phyloP scores from a whole-genome alignment of 2,329 filamentous ascomycete species.

The Ilyonectria robusta region DNA sequence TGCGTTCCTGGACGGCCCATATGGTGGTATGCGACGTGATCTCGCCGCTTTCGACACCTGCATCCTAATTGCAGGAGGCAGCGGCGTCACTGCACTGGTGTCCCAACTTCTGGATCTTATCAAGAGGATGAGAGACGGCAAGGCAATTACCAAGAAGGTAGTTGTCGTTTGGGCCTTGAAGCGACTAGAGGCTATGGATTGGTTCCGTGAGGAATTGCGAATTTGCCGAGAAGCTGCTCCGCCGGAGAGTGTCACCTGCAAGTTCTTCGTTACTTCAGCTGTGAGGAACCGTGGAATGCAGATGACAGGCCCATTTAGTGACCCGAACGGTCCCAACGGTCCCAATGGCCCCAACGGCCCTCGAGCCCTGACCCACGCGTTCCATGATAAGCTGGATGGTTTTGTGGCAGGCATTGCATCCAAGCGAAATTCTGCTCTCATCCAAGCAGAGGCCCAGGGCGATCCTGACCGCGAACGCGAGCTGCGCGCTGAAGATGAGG shows the following conservation, averaged over 20 bases:
- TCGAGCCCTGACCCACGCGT: slow-evolving; percentile 78
- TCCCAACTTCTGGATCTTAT: slow-evolving; percentile 94
- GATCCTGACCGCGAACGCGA: slow-evolving; percentile 85
- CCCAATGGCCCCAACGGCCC: slow-evolving; percentile 36
- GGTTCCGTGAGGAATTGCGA: slow-evolving; percentile 95
- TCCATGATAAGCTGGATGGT: slow-evolving; percentile 90
- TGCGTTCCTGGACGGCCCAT: slow-evolving; percentile 93
- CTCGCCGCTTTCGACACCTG: slow-evolving; percentile 94
- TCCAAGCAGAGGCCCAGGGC: slow-evolving; percentile 84
- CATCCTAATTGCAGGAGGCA: slow-evolving; percentile 92
- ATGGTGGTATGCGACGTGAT: slow-evolving; percentile 92
- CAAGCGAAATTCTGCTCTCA: slow-evolving; percentile 87
- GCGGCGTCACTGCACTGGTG: slow-evolving; percentile 93
- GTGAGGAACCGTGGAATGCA: slow-evolving; percentile 53
- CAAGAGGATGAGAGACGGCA: slow-evolving; percentile 95
- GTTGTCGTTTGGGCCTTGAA: slow-evolving; percentile 96
- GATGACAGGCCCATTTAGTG: slow-evolving; percentile 61
- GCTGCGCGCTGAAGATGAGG: slow-evolving; percentile 85
- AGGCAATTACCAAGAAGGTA: slow-evolving; percentile 91
- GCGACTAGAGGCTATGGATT: slow-evolving; percentile 93
- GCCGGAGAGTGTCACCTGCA: slow-evolving; percentile 89
- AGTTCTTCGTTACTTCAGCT: slow-evolving; percentile 92
- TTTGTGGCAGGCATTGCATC: slow-evolving; percentile 89
- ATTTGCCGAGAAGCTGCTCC: slow-evolving; percentile 93
- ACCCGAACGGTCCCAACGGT: slow-evolving; percentile 38